Evolutionary conservation across 139 green algal species (phyloP), one percentile per base, ranked within the genome.

Genomic region (Choricystis sp.): DNA sequence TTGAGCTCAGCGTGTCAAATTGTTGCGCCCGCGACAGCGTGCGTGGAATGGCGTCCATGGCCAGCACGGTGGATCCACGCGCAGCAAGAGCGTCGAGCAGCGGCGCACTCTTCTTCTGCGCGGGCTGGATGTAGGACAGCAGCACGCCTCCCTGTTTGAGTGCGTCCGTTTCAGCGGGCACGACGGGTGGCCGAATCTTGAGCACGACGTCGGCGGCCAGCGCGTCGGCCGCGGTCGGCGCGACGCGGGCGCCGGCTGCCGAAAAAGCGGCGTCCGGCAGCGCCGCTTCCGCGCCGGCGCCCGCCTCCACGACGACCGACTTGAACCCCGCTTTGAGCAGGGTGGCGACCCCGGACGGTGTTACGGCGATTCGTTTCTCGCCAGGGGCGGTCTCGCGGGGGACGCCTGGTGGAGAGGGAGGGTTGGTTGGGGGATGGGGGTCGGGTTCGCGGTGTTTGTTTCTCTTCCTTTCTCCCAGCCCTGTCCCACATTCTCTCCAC

Each of bases 21-120:
- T 76, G 87, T 80, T 94, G 86, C 0, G 85, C 85, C 16, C 85
- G 78, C 57, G 68, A 88, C 40, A 82, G 74, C 31, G 75, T 83
- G 49, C 86, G 77, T 22, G 89, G 89, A 49, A 96, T 91, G 79
- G 82, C 93, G 76, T 96, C 89, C 81, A 96, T 90, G 62, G 75
- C 86, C 28, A 94, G 71, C 22, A 84, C 83, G 19, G 83, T 92
- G 55, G 77, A 61, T 40, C 78, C 70, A 68, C 81, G 86, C 16
- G 63, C 62, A 26, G 67, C 30, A 29, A 94, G 75, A 48, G 61
- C 68, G 1, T 87, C 67, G 21, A 94, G 28, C 60, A 94, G 72
- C 49, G 85, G 87, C n/a, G n/a, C n/a, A n/a, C n/a, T n/a, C 61
- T 82, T 75, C 73, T 93, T 92, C 62, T 79, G 72, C 0, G 79